These are phyloP conservation scores for Pyricularia sp. DNA, from an alignment of 2,329 filamentous ascomycete species.

Conservation along the genomic window DNA sequence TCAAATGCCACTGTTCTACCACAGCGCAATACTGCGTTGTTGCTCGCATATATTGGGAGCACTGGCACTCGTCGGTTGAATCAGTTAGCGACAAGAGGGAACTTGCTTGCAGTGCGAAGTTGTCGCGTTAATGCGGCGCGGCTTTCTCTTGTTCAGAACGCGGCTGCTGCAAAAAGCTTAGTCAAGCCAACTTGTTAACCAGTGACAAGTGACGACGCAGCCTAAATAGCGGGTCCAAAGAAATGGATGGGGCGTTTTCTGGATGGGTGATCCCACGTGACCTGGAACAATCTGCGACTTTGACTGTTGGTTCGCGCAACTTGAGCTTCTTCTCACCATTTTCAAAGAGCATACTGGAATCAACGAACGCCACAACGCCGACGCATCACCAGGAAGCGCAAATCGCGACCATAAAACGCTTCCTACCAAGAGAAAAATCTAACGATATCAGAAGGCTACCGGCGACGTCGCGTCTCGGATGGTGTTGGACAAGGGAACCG, in stretches of 20 bases:
- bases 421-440: background rate
- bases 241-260: background rate
- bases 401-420: background rate
- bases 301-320: constrained; percentile 1
- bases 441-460: background rate
- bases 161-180: background rate
- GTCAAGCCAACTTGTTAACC: background rate
- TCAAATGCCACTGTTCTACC: background rate
- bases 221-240: background rate
- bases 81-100: background rate
- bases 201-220: background rate
- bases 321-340: constrained; percentile 4
- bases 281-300: constrained; percentile 1
- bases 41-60: background rate
- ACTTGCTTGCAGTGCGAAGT: background rate
- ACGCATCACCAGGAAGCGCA: background rate
- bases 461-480: background rate
- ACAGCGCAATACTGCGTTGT: background rate
- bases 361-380: background rate
- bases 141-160: background rate
- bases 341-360: background rate
- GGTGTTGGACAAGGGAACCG: constrained; percentile 1
- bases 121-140: background rate
- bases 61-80: background rate
- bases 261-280: background rate